Conservation (phyloP, 768 basidiomycete genomes). For the Suillus lakei region DNA sequence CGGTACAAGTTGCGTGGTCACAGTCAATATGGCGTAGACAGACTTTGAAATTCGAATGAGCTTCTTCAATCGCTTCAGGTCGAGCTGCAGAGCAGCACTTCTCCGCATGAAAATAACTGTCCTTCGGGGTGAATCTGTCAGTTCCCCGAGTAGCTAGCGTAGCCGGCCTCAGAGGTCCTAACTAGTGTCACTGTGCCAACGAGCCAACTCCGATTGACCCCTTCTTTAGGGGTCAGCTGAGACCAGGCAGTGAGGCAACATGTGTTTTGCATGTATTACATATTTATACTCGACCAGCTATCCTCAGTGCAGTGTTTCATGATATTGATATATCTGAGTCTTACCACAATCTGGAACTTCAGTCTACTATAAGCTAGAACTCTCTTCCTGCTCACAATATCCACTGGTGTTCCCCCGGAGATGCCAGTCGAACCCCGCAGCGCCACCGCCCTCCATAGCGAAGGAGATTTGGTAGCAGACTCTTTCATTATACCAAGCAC, state of each 20-base stretch:
- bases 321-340: neutral
- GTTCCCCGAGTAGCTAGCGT: too few relatives aligned
- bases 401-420: neutral
- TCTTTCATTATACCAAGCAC: neutral
- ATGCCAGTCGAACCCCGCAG: neutral
- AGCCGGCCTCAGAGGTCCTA: too few relatives aligned
- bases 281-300: neutral
- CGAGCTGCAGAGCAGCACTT: too few relatives aligned
- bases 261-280: neutral
- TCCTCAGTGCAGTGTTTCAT: neutral
- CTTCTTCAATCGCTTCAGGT: too few relatives aligned
- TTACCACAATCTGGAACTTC: neutral
- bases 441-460: neutral
- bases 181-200: neutral
- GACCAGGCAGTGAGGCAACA: neutral
- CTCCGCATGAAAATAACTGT: too few relatives aligned
- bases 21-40: too few relatives aligned
- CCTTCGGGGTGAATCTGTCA: too few relatives aligned
- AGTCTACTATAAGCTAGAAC: neutral
- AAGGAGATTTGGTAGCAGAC: neutral
- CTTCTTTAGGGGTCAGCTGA: slow-evolving; percentile 1
- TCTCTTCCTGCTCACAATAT: neutral
- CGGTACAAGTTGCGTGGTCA: too few relatives aligned
- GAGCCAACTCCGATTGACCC: neutral
- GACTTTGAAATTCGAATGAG: too few relatives aligned